phyloP scores from a whole-genome alignment of 192 early-diverging fungal species.

The Coemansia sp. region DNA sequence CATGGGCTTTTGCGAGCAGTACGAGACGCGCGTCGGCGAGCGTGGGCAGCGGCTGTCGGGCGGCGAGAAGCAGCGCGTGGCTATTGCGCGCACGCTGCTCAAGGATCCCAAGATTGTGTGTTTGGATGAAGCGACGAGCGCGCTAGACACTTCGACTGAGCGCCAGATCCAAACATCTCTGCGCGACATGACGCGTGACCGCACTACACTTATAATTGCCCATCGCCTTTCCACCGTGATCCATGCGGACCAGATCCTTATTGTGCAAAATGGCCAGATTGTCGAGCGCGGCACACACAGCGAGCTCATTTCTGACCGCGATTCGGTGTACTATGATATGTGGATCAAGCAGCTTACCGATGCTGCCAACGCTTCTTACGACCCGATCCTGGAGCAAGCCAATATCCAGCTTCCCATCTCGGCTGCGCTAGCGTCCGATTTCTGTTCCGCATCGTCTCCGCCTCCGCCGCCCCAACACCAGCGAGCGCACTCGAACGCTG shows the following conservation, averaged over 20 bases:
- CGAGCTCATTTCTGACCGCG: slow-evolving; percentile 59
- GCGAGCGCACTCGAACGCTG: background rate
- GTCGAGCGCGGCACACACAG: slow-evolving; percentile 80
- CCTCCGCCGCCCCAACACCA: background rate
- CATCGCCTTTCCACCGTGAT: slow-evolving; percentile 83
- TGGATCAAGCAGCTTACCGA: slow-evolving; percentile 87
- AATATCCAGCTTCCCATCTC: slow-evolving; percentile 17
- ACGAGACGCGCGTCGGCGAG: slow-evolving; percentile 86
- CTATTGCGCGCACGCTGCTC: slow-evolving; percentile 88
- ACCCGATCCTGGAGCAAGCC: slow-evolving; percentile 22
- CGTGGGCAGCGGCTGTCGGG: slow-evolving; percentile 84
- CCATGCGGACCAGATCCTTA: slow-evolving; percentile 81
- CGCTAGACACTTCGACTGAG: slow-evolving; percentile 82
- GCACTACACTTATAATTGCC: slow-evolving; percentile 85
- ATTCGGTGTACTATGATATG: slow-evolving; percentile 77
- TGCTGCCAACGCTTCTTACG: slow-evolving; percentile 35
- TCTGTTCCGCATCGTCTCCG: background rate
- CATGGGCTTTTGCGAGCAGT: slow-evolving; percentile 68
- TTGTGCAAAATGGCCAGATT: slow-evolving; percentile 74
- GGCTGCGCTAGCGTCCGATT: slow-evolving; percentile 5
- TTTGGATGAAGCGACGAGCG: slow-evolving; percentile 91
- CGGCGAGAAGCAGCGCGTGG: slow-evolving; percentile 91
- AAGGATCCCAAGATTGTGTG: slow-evolving; percentile 86
- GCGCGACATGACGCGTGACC: slow-evolving; percentile 65
- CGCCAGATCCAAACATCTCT: slow-evolving; percentile 84